Conservation (phyloP, 2,329 filamentous ascomycete genomes). For the Exophiala spinifera region DNA sequence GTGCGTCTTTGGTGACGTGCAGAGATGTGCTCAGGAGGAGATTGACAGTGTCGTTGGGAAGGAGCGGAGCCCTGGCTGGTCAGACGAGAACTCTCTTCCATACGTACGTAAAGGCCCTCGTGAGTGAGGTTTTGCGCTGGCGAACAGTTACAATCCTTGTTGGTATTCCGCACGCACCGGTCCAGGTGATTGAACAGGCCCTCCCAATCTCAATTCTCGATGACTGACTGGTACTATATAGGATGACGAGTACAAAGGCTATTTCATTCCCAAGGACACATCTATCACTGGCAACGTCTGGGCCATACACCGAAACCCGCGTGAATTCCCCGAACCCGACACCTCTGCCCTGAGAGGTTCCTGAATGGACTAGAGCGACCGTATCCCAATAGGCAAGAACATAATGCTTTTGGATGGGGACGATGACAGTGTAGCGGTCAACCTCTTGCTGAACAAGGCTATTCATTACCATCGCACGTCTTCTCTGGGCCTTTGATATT, state of each 20-base stretch:
- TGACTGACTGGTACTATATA: too few relatives aligned
- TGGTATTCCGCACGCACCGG: slow-evolving; percentile 35
- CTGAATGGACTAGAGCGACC: slow-evolving; percentile 36
- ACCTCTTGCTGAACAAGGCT: slow-evolving; percentile 59
- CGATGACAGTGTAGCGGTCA: slow-evolving; percentile 54
- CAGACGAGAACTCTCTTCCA: slow-evolving; percentile 38
- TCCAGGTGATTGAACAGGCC: too few relatives aligned
- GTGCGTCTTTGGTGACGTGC: slow-evolving; percentile 47
- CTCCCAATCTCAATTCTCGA: too few relatives aligned
- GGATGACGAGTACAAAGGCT: slow-evolving; percentile 51
- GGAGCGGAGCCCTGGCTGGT: slow-evolving; percentile 37
- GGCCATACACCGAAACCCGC: slow-evolving; percentile 35
- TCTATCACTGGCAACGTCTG: slow-evolving; percentile 29
- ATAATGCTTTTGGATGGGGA: slow-evolving; percentile 59
- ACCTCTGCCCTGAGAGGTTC: slow-evolving; percentile 45
- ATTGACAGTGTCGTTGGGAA: slow-evolving; percentile 44
- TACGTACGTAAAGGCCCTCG: slow-evolving; percentile 38
- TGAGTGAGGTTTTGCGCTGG: slow-evolving; percentile 40
- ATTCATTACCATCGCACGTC: slow-evolving; percentile 56
- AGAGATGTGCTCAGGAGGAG: slow-evolving; percentile 45
- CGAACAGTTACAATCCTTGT: slow-evolving; percentile 35
- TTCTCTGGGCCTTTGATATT: slow-evolving; percentile 59
- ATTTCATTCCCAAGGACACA: slow-evolving; percentile 48
- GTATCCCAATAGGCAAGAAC: slow-evolving; percentile 49
- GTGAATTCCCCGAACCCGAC: slow-evolving; percentile 39